Evolutionary conservation across 73 alveolate species (phyloP), one percentile per base, ranked within the genome.

Genomic region (Paramecium tetraurelia): DNA sequence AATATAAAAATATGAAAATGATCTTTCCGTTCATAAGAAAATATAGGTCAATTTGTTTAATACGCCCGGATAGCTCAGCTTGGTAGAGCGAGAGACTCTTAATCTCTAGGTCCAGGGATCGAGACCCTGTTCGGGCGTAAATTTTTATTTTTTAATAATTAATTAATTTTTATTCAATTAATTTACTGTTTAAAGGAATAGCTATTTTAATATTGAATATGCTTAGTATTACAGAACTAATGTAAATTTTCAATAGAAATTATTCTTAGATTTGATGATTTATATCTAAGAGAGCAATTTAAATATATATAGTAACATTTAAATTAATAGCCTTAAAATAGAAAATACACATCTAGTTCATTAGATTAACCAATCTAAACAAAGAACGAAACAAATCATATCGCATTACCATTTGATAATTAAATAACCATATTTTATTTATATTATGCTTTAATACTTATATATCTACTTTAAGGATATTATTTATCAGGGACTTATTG

Each of bases 71-170:
- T 75, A 75, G 87, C 87, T 75, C 87, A 75, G 87, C 87, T 80
- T 80, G 90, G 90, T 80, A 80, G 90, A 80, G 90, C 90, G 90
- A 80, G 90, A 80, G 90, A 80, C 90, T 80, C 90, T 80, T 80
- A 80, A 80, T 80, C 90, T 80, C 90, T 80, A 80, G 90, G 90
- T 46, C 90, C 90, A 80, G 90, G 90, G 90, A 80, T 80, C 90
- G 90, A 80, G 90, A 80, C 90, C 90, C 90, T 80, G 90, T 80
- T 80, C 90, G 90, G 90, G 90, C 90, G 90, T 31, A 80, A 44
- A 33, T 80, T 80, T 80, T 80, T 80, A 3, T 33, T 36, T 35
- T 72, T 18, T 53, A 53, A 14, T 53, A n/a, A 14, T 53, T 16
- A 16, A 53, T 53, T 53, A 53, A 14, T 14, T 48, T 48, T 14